phyloP scores from a whole-genome alignment of 768 basidiomycete species.

The Phanerodontia chrysosporium region DNA sequence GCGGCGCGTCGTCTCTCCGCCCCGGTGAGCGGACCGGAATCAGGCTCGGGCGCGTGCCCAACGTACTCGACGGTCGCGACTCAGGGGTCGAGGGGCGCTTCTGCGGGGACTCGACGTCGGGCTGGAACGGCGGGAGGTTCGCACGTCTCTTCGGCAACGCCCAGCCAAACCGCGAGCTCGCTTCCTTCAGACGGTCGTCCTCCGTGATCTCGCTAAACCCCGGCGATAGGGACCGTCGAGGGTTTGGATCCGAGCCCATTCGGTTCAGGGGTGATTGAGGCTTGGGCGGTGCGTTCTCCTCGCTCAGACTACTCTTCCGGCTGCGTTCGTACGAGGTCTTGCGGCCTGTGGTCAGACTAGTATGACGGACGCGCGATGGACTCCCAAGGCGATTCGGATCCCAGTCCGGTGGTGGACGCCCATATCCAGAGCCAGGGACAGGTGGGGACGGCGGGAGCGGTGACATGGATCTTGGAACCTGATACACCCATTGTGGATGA shows the following conservation, averaged over 20 bases:
- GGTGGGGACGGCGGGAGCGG: background rate
- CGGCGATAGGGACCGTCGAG: background rate
- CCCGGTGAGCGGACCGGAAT: conserved; percentile 43
- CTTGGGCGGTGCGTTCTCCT: background rate
- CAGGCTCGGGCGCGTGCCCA: conserved; percentile 31
- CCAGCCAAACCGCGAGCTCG: conserved; percentile 34
- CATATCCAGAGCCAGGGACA: background rate
- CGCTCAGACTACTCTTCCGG: conserved; percentile 1
- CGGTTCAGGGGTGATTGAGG: background rate
- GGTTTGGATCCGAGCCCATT: background rate
- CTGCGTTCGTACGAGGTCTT: background rate
- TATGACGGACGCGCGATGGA: background rate
- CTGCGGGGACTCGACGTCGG: conserved; percentile 28
- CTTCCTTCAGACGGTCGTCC: background rate
- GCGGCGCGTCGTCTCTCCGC: conserved; percentile 22
- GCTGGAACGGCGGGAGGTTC: conserved; percentile 37
- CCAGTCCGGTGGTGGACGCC: background rate
- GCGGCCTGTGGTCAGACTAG: background rate
- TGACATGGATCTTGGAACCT: background rate
- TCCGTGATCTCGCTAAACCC: conserved; percentile 34
- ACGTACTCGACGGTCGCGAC: conserved; percentile 20
- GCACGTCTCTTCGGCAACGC: conserved; percentile 31
- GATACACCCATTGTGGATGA: conserved; percentile 45
- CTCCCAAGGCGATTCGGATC: background rate
- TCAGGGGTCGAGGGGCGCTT: conserved; percentile 13